A percentile compares a stretch with the other conserved stretches of the same genome.
Evolutionary conservation across 768 basidiomycete species (phyloP).

Genomic region (Lactarius hengduanensis): DNA sequence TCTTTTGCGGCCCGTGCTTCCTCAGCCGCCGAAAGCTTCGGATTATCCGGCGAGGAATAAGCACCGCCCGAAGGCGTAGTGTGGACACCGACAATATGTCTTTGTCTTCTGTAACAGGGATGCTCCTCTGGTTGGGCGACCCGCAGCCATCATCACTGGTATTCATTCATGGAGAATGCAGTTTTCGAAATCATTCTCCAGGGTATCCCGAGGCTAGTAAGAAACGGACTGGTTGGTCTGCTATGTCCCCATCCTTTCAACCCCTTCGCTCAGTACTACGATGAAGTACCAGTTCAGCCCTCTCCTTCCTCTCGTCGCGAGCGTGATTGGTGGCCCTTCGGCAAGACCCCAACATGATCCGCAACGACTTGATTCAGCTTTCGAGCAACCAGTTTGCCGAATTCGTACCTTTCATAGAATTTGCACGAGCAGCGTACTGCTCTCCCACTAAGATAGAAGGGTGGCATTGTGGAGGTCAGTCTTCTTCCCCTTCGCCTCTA

Average conservation of each 20-base stretch:
- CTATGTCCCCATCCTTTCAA: background rate
- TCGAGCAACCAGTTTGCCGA: slow-evolving; percentile 37
- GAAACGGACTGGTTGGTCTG: background rate
- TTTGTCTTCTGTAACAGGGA: background rate
- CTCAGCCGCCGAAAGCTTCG: background rate
- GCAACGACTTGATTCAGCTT: slow-evolving; percentile 30
- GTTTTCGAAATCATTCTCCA: background rate
- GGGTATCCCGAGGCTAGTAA: background rate
- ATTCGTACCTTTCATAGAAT: slow-evolving; percentile 48
- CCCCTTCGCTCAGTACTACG: background rate
- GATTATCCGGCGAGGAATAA: background rate
- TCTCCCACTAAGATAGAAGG: slow-evolving; percentile 36
- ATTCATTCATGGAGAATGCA: background rate
- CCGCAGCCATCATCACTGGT: background rate
- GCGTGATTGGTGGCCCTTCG: background rate
- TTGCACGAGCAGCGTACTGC: slow-evolving; percentile 59
- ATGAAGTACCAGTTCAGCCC: background rate
- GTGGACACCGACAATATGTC: background rate
- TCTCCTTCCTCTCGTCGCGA: slow-evolving; percentile 5
- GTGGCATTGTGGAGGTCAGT: slow-evolving; percentile 48
- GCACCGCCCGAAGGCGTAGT: background rate
- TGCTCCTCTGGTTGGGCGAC: background rate
- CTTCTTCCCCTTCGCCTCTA: slow-evolving; percentile 4
- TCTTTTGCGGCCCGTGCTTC: background rate
- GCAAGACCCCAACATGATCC: background rate